Evolutionary conservation across 1,284 basidiomycete genomes (phyloP), one percentile per base, ranked within the genome.

Genomic region (Inonotus hispidus): DNA sequence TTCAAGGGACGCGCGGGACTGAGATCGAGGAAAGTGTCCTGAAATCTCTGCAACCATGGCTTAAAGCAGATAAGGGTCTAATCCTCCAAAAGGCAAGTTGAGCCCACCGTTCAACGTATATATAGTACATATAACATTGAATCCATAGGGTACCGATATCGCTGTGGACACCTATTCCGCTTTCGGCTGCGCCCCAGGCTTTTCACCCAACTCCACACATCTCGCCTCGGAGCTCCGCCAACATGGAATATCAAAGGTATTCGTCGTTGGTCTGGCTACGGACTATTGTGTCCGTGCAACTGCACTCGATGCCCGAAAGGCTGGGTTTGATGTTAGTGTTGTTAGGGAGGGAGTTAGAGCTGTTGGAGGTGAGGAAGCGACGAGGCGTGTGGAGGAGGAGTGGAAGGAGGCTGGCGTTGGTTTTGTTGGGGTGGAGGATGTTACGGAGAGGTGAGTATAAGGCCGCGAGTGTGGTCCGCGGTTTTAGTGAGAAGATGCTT

Each of bases 261-360:
- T 62, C 23, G 46, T 66, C 46, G 63, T 59, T 13, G 65, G 65
- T 11, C 45, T 66, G 21, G 65, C 65, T 23, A 66, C 65, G 14
- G 65, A 66, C 41, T 66, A 64, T 43, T 66, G 65, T 38, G 65
- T 66, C 16, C 60, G 63, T 13, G 63, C 63, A 13, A 56, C 63
- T 25, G 59, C 63, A 32, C 59, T 61, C n/a, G 63, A 64, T 46
- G 63, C 54, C 7, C 38, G 43, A 10, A 35, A 49, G 14, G 59
- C 59, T 7, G 63, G 63, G 6, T 58, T 61, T 39, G 39, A 52
- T 16, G 59, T 61, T 1, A 56, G 23, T 37, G 43, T 61, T 29
- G 41, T 64, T n/a, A 39, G 56, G 13, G 61, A 63, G 39, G 61
- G 50, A 27, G 58, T 63, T 16, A 47, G 61, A 19, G 58, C 57